phyloP scores from a whole-genome alignment of 768 basidiomycete genomes.

The Phaeotremella skinneri region DNA sequence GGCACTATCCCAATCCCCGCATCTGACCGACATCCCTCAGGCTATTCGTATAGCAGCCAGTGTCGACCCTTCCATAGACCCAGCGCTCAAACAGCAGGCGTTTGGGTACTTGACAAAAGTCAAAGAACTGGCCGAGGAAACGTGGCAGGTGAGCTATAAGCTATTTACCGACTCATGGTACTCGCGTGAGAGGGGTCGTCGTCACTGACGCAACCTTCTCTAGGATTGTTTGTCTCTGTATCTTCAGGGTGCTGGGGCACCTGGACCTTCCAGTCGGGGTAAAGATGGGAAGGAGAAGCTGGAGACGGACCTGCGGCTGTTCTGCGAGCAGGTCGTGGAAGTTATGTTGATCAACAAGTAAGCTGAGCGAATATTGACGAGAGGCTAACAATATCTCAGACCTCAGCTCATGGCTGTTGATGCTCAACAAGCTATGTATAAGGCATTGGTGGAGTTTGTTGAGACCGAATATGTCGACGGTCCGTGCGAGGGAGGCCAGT shows the following conservation, averaged over 20 bases:
- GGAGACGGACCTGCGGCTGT: slow-evolving; percentile 47
- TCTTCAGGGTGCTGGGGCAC: slow-evolving; percentile 51
- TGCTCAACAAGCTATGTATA: slow-evolving; percentile 58
- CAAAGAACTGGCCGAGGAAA: slow-evolving; percentile 66
- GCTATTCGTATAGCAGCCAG: slow-evolving; percentile 87
- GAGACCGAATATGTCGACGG: slow-evolving; percentile 85
- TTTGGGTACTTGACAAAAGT: slow-evolving; percentile 75
- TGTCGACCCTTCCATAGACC: slow-evolving; percentile 54
- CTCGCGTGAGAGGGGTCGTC: slow-evolving; percentile 60
- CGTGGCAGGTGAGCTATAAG: slow-evolving; percentile 75
- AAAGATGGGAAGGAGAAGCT: slow-evolving; percentile 52
- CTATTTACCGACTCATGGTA: slow-evolving; percentile 59
- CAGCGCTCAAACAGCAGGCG: slow-evolving; percentile 74
- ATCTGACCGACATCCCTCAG: slow-evolving; percentile 50
- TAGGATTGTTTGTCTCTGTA: slow-evolving; percentile 52
- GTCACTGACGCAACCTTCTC: slow-evolving; percentile 3
- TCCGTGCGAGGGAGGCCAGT: slow-evolving; percentile 71
- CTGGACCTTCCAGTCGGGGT: slow-evolving; percentile 32
- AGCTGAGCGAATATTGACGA: slow-evolving; percentile 56
- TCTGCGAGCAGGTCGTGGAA: slow-evolving; percentile 51
- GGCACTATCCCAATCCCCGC: slow-evolving; percentile 33
- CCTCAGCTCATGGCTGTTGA: slow-evolving; percentile 40
- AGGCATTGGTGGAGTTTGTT: slow-evolving; percentile 75
- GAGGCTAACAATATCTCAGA: slow-evolving; percentile 40
- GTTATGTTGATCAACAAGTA: slow-evolving; percentile 44